Base-by-base conservation (phyloP, 129 eudicot genomes). In the Pittosporum tobira region DNA sequence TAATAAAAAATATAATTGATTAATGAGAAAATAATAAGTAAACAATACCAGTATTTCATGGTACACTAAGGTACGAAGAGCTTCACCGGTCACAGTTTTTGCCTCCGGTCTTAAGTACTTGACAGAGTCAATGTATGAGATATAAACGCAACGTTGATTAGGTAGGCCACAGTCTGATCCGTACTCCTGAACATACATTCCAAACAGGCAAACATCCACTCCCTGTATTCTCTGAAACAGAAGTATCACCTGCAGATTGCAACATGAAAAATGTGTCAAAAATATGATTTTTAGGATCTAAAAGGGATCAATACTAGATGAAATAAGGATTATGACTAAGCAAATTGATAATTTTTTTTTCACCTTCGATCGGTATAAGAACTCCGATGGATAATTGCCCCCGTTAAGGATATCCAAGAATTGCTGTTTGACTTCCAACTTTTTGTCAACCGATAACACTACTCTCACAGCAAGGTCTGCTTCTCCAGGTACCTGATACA, bases 31-130 rank as follows among this genome's bases (percentile, higher is more conserved):
- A 29, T 29, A 53, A 53, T 29, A 53, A 53, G 40, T 16, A 29
- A 6, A n/a, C 26, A 36, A 28, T 82, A 88, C 95, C 95, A 89
- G 57, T 63, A 89, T 75, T 52, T 89, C 93, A 59, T 89, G 97
- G 73, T 89, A 89, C 56, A 89, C 95, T 22, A 85, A 75, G 57
- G 97, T 89, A 52, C 97, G 88, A 53, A 89, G 94, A 77, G 95
- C 83, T 72, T 75, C 88, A 25, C 95, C 97, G 1, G 58, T 57
- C 28, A 59, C 77, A 21, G 75, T 70, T 71, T 72, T 69, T 64
- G 71, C 66, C 54, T 89, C 84, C 11, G 97, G 95, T 59, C 83
- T 79, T 51, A 89, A 89, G 73, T 85, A 85, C 75, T 80, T 89
- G 9, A 85, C 84, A 22, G 97, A 89, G 75, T 89, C 97, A 51